Conservation (phyloP, 225 moss, liverwort and hornwort genomes). For the Physcomitrellopsis africana region DNA sequence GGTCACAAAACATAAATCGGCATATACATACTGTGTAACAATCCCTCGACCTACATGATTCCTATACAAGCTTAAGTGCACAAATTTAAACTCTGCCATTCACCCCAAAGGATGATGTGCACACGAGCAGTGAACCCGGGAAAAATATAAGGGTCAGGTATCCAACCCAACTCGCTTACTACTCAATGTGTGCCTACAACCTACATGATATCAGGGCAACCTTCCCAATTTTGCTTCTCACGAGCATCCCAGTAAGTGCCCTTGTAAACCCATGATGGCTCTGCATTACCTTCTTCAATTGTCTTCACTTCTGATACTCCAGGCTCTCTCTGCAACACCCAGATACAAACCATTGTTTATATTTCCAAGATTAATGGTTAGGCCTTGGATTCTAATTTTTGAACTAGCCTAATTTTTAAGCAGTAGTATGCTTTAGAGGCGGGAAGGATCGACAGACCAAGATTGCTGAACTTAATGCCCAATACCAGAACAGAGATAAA, state of each 20-base stretch:
- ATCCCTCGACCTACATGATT: slow-evolving; percentile 33
- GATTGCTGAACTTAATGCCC: background rate
- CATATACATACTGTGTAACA: slow-evolving; percentile 33
- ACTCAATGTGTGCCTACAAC: slow-evolving; percentile 20
- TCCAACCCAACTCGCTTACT: slow-evolving; percentile 32
- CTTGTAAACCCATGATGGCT: slow-evolving; percentile 89
- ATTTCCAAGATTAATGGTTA: background rate
- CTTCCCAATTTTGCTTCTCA: slow-evolving; percentile 83
- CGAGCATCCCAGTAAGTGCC: slow-evolving; percentile 92
- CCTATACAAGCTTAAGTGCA: slow-evolving; percentile 44
- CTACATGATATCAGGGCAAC: slow-evolving; percentile 95
- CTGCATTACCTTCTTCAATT: slow-evolving; percentile 53
- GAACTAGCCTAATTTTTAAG: background rate
- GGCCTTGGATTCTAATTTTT: slow-evolving; percentile 12
- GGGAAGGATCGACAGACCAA: background rate
- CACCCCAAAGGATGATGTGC: slow-evolving; percentile 43
- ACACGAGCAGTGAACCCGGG: slow-evolving; percentile 18
- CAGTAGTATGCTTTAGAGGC: background rate
- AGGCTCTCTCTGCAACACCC: slow-evolving; percentile 66
- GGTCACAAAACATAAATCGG: slow-evolving; percentile 39
- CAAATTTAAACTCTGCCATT: slow-evolving; percentile 31
- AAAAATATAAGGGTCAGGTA: slow-evolving; percentile 31
- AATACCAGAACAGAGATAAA: background rate
- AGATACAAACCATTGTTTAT: background rate
- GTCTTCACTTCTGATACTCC: slow-evolving; percentile 78